Evolutionary conservation across 768 basidiomycete genomes (phyloP).

Genomic region (Dioszegia aurantiaca): DNA sequence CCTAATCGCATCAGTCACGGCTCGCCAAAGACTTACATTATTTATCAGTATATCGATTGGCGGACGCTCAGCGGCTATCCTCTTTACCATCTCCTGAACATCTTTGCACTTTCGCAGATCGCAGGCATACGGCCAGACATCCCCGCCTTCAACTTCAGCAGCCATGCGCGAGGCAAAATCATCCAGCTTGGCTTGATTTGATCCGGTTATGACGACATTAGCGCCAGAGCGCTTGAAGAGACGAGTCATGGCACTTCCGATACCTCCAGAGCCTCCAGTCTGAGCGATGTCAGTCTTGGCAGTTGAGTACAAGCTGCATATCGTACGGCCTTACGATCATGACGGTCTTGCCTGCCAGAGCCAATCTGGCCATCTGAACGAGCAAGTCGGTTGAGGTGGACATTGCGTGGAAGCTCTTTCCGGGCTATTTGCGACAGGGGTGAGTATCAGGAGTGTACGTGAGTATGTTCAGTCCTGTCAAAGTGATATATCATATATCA

Average conservation of each 20-base stretch:
- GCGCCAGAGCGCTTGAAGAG: not conserved
- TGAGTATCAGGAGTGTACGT: too few relatives aligned
- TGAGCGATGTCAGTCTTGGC: not conserved
- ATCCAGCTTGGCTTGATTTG: conserved; percentile 3
- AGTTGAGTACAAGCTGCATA: not conserved
- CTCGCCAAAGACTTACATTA: not conserved
- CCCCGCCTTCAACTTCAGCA: not conserved
- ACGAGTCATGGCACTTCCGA: not conserved
- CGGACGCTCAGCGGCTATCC: not conserved
- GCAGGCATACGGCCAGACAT: not conserved
- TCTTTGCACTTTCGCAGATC: not conserved
- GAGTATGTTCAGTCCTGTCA: too few relatives aligned
- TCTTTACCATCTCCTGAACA: not conserved
- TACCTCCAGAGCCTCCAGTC: conserved; percentile 6
- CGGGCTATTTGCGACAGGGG: too few relatives aligned
- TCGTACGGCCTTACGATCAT: not conserved
- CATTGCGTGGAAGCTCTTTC: too few relatives aligned
- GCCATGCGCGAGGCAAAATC: not conserved
- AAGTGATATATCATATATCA: too few relatives aligned
- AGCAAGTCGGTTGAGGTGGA: not conserved
- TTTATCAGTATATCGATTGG: conserved; percentile 5
- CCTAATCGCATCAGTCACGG: not conserved
- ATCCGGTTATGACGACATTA: conserved; percentile 4
- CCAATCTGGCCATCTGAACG: conserved; percentile 1
- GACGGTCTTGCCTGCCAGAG: not conserved